Evolutionary conservation across 2,329 filamentous ascomycete genomes (phyloP).

Genomic region (Aspergillus udagawae): DNA sequence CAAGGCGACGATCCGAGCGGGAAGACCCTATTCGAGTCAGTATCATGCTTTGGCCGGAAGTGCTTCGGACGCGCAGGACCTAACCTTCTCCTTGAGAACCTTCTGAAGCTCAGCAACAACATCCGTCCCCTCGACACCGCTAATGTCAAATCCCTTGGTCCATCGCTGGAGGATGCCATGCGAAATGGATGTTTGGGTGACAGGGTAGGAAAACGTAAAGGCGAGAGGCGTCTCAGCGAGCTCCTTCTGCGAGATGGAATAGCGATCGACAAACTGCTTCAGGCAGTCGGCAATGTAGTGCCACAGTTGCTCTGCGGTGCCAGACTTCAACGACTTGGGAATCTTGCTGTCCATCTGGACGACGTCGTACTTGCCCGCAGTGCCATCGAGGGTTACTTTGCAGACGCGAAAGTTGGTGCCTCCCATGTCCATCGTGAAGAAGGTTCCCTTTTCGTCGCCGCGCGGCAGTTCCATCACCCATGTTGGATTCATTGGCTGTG

Average conservation of each 20-base stretch:
- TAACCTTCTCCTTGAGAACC: slow-evolving; percentile 61
- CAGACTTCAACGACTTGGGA: slow-evolving; percentile 77
- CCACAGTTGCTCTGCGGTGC: slow-evolving; percentile 74
- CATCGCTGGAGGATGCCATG: slow-evolving; percentile 81
- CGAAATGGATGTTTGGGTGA: slow-evolving; percentile 78
- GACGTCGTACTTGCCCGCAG: slow-evolving; percentile 77
- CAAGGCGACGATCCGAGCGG: slow-evolving; percentile 78
- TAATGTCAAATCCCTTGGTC: slow-evolving; percentile 89
- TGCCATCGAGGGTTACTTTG: slow-evolving; percentile 73
- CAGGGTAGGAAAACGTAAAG: slow-evolving; percentile 88
- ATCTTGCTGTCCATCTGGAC: slow-evolving; percentile 84
- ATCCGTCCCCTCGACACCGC: slow-evolving; percentile 80
- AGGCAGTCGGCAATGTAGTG: slow-evolving; percentile 82
- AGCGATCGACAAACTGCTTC: slow-evolving; percentile 72
- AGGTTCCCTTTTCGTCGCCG: slow-evolving; percentile 75
- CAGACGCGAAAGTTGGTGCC: slow-evolving; percentile 88
- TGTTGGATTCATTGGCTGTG: slow-evolving; percentile 84
- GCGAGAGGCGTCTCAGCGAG: slow-evolving; percentile 61
- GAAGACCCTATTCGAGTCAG: slow-evolving; percentile 57
- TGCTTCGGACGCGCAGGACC: too few species aligned
- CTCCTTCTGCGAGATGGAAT: slow-evolving; percentile 52
- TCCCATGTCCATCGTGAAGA: slow-evolving; percentile 81
- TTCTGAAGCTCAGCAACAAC: slow-evolving; percentile 77
- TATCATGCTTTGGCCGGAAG: too few species aligned
- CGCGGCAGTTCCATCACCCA: slow-evolving; percentile 82